Evolutionary conservation across 2,329 filamentous ascomycete species (phyloP), one percentile per base, ranked within the genome.

Genomic region (Penicillium paneum): DNA sequence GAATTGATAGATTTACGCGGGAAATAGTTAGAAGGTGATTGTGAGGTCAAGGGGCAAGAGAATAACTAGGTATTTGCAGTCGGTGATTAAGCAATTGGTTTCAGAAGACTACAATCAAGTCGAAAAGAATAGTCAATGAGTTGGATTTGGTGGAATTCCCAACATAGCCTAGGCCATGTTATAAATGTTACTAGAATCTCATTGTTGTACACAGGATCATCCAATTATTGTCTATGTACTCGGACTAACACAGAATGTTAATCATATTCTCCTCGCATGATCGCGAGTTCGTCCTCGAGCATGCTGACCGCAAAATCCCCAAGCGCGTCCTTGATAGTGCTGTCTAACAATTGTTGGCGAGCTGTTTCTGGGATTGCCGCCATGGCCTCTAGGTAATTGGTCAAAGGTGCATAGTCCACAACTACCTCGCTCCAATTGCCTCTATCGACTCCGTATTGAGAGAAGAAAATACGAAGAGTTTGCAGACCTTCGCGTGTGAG

Each of bases 371-470:
- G 61, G 46, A 65, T 54, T 67, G 55, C n/a, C 59, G 59, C 43
- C 76, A 58, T 13, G 61, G 61, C 67, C 44, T 70, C 66, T 11
- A 75, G 60, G 56, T 74, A 76, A 31, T 72, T 67, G 3, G 64
- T 66, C 31, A 76, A 41, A 1, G 72, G 69, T 17, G 64, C 65
- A 44, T 66, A 67, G 45, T 75, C 71, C 13, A 68, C 55, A 6
- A 71, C 68, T 1, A 43, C 32, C 17, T 70, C 68, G 8, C 67
- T 67, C 74, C 74, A 76, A 41, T 76, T 76, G 3, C 74, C 74
- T 6, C 71, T 68, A 49, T 76, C 74, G 29, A 76, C 67, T 5
- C 74, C 74, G 42, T 76, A 67, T 40, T 73, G 66, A 21, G 62
- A 60, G 15, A 76, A 56, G 47, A 74, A 76, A 12, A 63, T 67